Conservation (phyloP, 345 rosid genomes). For the Eucalyptus marginata region DNA sequence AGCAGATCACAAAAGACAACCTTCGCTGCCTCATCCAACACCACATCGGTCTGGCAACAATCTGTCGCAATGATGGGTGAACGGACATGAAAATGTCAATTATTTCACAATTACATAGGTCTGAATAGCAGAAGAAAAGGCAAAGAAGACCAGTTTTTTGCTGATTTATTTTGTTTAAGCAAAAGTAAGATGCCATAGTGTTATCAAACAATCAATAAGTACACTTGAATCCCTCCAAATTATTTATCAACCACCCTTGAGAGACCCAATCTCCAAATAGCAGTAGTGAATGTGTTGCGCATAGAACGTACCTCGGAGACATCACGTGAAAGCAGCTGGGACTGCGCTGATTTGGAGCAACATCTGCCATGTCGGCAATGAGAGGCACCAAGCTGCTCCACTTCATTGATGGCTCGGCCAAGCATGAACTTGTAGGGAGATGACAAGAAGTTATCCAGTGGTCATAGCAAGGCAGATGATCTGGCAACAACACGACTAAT, state of each 20-base stretch:
- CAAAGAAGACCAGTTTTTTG: background rate
- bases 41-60: slow-evolving; percentile 67
- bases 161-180: background rate
- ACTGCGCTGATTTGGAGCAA: slow-evolving; percentile 54
- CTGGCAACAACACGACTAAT: slow-evolving; percentile 23
- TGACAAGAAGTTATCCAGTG: slow-evolving; percentile 43
- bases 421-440: slow-evolving; percentile 43
- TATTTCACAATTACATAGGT: background rate
- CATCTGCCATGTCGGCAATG: slow-evolving; percentile 35
- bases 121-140: background rate
- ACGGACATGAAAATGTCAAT: background rate
- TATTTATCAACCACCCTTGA: background rate
- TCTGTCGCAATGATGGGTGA: slow-evolving; percentile 9
- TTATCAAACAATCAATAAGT: background rate
- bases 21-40: slow-evolving; percentile 56
- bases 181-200: background rate
- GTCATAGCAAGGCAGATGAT: slow-evolving; percentile 40
- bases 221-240: background rate
- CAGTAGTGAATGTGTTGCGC: background rate
- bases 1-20: slow-evolving; percentile 79
- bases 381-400: slow-evolving; percentile 37
- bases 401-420: slow-evolving; percentile 52
- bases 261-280: background rate
- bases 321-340: slow-evolving; percentile 43
- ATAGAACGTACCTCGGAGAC: slow-evolving; percentile 33